Percentiles rank a stretch among this genome's conserved stretches.
Evolutionary conservation across 768 basidiomycete species (phyloP).

Genomic region (Tricholoma saponaceum): DNA sequence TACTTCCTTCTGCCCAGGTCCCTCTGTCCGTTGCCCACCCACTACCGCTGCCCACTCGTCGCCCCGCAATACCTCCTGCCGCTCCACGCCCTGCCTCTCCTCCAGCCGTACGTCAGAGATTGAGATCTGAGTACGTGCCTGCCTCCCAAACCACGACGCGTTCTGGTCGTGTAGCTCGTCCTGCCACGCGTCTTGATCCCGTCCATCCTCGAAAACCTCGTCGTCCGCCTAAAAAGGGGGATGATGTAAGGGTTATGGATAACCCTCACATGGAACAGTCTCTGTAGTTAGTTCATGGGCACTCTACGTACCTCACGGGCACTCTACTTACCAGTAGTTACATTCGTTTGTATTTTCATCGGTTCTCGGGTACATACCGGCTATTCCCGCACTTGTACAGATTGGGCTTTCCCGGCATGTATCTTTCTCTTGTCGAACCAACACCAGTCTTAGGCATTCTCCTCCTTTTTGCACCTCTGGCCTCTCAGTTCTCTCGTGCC

Average conservation of each 20-base stretch:
- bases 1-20: not conserved
- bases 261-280: not conserved
- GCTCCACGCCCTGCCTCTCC: constrained; percentile 10
- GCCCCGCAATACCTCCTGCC: constrained; percentile 3
- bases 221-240: not conserved
- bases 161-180: constrained; percentile 10
- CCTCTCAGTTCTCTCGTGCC: too few relatives aligned
- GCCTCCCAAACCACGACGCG: constrained; percentile 12
- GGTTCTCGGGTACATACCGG: too few relatives aligned
- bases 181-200: not conserved
- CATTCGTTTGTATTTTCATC: too few relatives aligned
- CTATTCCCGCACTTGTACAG: too few relatives aligned
- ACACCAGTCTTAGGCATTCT: too few relatives aligned
- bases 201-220: not conserved
- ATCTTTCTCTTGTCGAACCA: too few relatives aligned
- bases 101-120: constrained; percentile 11
- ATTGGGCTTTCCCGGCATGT: too few relatives aligned
- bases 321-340: too few relatives aligned
- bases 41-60: not conserved
- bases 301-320: too few relatives aligned
- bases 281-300: too few relatives aligned
- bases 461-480: too few relatives aligned
- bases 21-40: not conserved
- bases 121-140: constrained; percentile 16
- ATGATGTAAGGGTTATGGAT: constrained; percentile 1